Evolutionary conservation across 1,284 basidiomycete genomes (phyloP).

Genomic region (Heliocybe sulcata): DNA sequence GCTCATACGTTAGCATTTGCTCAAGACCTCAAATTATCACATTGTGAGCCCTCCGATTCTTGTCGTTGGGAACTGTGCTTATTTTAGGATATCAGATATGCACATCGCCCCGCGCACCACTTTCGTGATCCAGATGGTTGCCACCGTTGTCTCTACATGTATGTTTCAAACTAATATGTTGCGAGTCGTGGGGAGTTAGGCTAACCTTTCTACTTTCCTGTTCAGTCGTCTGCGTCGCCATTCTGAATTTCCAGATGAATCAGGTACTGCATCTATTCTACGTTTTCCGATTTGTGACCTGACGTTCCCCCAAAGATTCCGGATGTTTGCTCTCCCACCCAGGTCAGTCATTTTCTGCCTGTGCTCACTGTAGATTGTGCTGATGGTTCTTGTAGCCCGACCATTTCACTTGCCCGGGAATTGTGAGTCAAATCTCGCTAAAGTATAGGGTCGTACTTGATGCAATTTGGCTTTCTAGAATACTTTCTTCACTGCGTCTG

Average conservation of each 20-base stretch:
- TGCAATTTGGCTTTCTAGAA: background rate
- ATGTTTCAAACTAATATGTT: background rate
- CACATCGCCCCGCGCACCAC: conserved; percentile 21
- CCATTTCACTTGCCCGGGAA: conserved; percentile 17
- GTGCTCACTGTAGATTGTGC: conserved; percentile 12
- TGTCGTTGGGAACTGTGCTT: background rate
- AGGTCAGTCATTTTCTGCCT: background rate
- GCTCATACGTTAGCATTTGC: conserved; percentile 4
- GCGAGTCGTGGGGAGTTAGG: background rate
- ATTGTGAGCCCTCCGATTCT: background rate
- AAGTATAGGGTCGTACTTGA: background rate
- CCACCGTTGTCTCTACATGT: conserved; percentile 25
- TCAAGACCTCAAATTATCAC: conserved; percentile 12
- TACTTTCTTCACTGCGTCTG: conserved; percentile 21
- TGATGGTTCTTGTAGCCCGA: conserved; percentile 21
- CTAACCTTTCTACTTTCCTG: background rate
- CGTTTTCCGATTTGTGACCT: background rate
- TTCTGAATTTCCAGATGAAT: conserved; percentile 27
- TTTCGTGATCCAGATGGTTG: conserved; percentile 27
- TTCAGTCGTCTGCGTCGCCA: conserved; percentile 17
- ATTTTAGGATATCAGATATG: conserved; percentile 17
- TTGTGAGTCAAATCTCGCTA: conserved; percentile 3
- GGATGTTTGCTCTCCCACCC: conserved; percentile 21
- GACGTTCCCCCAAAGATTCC: conserved; percentile 13
- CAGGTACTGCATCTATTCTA: conserved; percentile 9